These are phyloP conservation scores for Alternaria tenuissima DNA, from an alignment of 2,329 filamentous ascomycete genomes.

Conservation along the genomic window DNA sequence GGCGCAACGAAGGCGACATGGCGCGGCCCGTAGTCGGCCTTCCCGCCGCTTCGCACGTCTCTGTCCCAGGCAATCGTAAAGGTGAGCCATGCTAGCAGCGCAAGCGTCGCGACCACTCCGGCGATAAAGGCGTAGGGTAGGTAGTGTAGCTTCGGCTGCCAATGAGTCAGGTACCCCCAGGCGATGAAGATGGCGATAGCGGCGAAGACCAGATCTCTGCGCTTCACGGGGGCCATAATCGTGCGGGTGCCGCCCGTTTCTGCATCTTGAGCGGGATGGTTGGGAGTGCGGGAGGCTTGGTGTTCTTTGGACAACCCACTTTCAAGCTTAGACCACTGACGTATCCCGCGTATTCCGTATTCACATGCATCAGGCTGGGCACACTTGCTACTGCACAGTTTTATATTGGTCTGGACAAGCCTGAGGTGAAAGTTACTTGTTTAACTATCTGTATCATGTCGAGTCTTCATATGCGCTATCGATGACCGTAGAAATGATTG, in stretches of 20 bases:
- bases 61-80: slow-evolving; percentile 63
- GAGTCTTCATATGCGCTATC: background rate
- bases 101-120: slow-evolving; percentile 67
- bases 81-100: slow-evolving; percentile 66
- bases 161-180: slow-evolving; percentile 86
- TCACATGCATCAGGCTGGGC: background rate
- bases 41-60: slow-evolving; percentile 53
- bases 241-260: slow-evolving; percentile 48
- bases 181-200: slow-evolving; percentile 77
- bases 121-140: slow-evolving; percentile 82
- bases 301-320: slow-evolving; percentile 25
- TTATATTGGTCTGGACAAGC: background rate
- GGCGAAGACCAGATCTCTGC: slow-evolving; percentile 72
- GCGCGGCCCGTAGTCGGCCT: slow-evolving; percentile 52
- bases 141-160: slow-evolving; percentile 83
- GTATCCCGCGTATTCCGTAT: slow-evolving; percentile 21
- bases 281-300: slow-evolving; percentile 25
- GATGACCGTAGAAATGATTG: background rate
- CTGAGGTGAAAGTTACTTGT: fast-evolving
- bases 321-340: slow-evolving; percentile 30
- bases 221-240: slow-evolving; percentile 77
- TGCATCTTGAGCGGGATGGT: slow-evolving; percentile 44
- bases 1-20: slow-evolving; percentile 67
- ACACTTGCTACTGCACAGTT: background rate
- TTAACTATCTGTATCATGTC: background rate